phyloP scores from a whole-genome alignment of 1,284 basidiomycete species.

The Psilocybe mexicana region DNA sequence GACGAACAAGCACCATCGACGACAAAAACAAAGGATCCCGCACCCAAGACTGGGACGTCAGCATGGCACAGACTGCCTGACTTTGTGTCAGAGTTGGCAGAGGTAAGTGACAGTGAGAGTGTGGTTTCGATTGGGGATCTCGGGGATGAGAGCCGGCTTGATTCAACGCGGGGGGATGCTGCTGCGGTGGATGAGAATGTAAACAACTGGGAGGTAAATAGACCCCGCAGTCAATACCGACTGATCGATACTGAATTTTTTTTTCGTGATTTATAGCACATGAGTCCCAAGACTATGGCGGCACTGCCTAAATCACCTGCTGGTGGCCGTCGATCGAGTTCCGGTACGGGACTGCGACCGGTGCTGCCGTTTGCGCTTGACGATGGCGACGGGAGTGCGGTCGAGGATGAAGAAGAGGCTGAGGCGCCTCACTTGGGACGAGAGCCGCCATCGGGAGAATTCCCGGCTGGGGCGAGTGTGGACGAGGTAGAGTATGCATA shows the following conservation, averaged over 20 bases:
- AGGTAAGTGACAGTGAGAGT: conserved; percentile 88
- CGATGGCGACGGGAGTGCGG: conserved; percentile 65
- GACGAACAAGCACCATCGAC: conserved; percentile 44
- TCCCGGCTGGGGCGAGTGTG: conserved; percentile 75
- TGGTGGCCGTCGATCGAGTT: conserved; percentile 74
- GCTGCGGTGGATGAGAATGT: conserved; percentile 74
- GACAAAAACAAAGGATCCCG: conserved; percentile 36
- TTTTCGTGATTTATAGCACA: conserved; percentile 57
- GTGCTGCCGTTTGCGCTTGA: conserved; percentile 80
- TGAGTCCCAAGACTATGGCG: conserved; percentile 92
- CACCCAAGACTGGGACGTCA: conserved; percentile 50
- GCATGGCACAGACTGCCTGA: conserved; percentile 75
- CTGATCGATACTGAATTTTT: conserved; percentile 1
- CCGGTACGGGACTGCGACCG: conserved; percentile 78
- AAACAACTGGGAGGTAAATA: conserved; percentile 91
- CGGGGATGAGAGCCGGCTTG: conserved; percentile 73
- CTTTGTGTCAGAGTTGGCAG: conserved; percentile 70
- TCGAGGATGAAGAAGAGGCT: conserved; percentile 58
- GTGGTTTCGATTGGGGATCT: conserved; percentile 87
- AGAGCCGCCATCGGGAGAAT: conserved; percentile 63
- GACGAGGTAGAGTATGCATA: conserved; percentile 88
- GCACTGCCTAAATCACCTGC: conserved; percentile 87
- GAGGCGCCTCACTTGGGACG: conserved; percentile 62
- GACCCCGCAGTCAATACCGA: conserved; percentile 4
- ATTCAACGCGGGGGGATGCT: conserved; percentile 58